Evolutionary conservation across 2,329 filamentous ascomycete species (phyloP), one percentile per base, ranked within the genome.

Genomic region (Claviceps fusiformis): DNA sequence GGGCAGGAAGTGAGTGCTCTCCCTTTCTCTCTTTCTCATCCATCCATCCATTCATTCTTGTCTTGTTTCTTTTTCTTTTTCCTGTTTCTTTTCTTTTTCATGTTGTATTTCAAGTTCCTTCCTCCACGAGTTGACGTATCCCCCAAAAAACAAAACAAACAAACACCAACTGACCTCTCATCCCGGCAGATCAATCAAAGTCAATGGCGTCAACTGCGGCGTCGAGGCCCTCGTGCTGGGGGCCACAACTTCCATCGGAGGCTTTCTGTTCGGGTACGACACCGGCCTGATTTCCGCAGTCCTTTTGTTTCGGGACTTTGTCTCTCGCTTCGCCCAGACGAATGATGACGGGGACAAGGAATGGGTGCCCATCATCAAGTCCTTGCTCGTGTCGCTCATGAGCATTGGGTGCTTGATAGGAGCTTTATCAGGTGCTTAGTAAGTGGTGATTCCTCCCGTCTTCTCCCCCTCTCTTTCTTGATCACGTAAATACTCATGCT

Each of bases 211-310:
- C 63, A 65, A 72, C 50, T 73, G 70, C 53, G 71, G 72, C 50
- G 54, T 64, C 29, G 71, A 74, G 58, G 59, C 72, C 29, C 59
- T 75, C 56, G 53, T 75, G 33, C 61, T 82, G 33, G 78, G 77
- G 48, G 67, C 74, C 39, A 70, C 76, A 46, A 80, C 79, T 47
- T 78, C 75, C 48, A 75, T 83, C 45, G 80, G 80, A 57, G 81
- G 79, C 50, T 81, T 81, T 65, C 74, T 84, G 58, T 83, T 82
- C 64, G 81, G 81, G 50, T 83, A 82, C 60, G 81, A 83, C 60
- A 83, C 79, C 10, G 81, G 79, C 59, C 78, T 81, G 62, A 81
- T 82, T 53, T 79, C 77, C 7, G 70, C 68, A 45, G 73, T 78
- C 62, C 66, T 77, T 10, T 65, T 75, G 19, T 78, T 78, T 62